Evolutionary conservation across 1,139 yeast species (phyloP).

Genomic region (Pneumocystis murina): DNA sequence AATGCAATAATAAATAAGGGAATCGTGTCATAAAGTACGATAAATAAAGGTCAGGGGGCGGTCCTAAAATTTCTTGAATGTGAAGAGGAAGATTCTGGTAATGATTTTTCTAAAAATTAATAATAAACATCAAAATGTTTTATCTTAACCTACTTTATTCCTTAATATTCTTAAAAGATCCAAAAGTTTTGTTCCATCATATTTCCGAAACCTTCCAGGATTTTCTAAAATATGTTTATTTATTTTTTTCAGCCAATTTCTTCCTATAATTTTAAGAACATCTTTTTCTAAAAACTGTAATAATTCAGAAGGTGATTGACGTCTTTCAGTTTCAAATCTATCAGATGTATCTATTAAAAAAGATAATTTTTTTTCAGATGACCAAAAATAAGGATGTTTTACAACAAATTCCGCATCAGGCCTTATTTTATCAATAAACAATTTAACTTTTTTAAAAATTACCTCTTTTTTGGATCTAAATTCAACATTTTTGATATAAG

Average conservation of each 20-base stretch:
- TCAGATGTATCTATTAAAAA: slow-evolving; percentile 79
- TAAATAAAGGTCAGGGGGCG: slow-evolving; percentile 74
- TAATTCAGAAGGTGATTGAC: slow-evolving; percentile 71
- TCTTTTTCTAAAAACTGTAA: slow-evolving; percentile 44
- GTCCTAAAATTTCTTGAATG: slow-evolving; percentile 45
- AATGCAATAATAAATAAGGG: slow-evolving; percentile 64
- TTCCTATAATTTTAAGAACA: slow-evolving; percentile 39
- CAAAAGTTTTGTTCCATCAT: slow-evolving; percentile 60
- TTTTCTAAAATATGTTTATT: slow-evolving; percentile 61
- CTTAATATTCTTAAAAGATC: slow-evolving; percentile 80
- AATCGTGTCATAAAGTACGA: slow-evolving; percentile 56
- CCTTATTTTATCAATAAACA: slow-evolving; percentile 27
- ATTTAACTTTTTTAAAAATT: neutral
- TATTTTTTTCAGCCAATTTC: slow-evolving; percentile 68
- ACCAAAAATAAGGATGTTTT: slow-evolving; percentile 84
- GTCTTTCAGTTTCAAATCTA: slow-evolving; percentile 69
- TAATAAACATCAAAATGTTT: slow-evolving; percentile 34
- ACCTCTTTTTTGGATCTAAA: slow-evolving; percentile 35
- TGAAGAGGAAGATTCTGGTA: slow-evolving; percentile 70
- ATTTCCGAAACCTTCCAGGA: slow-evolving; percentile 80
- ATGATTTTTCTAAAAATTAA: slow-evolving; percentile 29
- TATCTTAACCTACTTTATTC: slow-evolving; percentile 36
- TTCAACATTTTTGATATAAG: slow-evolving; percentile 59
- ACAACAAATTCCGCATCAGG: slow-evolving; percentile 58
- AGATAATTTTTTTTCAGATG: slow-evolving; percentile 55